phyloP scores from a whole-genome alignment of 2,329 filamentous ascomycete genomes.

The Leptographium galeiforme region DNA sequence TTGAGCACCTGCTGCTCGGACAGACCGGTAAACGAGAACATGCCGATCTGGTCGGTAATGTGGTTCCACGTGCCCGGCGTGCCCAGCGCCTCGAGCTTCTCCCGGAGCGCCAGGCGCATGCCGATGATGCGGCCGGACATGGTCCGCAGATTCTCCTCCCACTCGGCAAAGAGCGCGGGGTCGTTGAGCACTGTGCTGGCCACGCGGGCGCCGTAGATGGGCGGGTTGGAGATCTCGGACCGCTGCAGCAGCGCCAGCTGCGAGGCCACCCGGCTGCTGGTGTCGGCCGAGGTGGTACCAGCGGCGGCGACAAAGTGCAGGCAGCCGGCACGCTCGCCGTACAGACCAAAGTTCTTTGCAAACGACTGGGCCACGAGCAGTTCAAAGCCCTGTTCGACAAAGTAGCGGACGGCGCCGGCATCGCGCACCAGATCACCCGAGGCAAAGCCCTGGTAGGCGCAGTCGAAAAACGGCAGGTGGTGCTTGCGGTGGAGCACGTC shows the following conservation, averaged over 20 bases:
- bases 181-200: slow-evolving; percentile 78
- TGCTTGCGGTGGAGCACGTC: slow-evolving; percentile 59
- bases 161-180: slow-evolving; percentile 66
- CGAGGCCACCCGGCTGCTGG: slow-evolving; percentile 55
- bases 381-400: slow-evolving; percentile 82
- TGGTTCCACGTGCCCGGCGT: slow-evolving; percentile 93
- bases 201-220: slow-evolving; percentile 85
- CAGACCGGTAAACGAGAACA: slow-evolving; percentile 92
- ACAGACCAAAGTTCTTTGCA: slow-evolving; percentile 96
- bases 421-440: slow-evolving; percentile 78
- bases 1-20: slow-evolving; percentile 58
- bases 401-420: slow-evolving; percentile 87
- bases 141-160: slow-evolving; percentile 80
- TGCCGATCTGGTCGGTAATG: slow-evolving; percentile 97
- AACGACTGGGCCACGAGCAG: slow-evolving; percentile 85
- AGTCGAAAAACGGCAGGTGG: slow-evolving; percentile 98
- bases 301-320: slow-evolving; percentile 85
- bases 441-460: slow-evolving; percentile 94
- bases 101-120: slow-evolving; percentile 70
- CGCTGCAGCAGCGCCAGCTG: slow-evolving; percentile 92
- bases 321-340: slow-evolving; percentile 89
- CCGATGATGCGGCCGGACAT: slow-evolving; percentile 93
- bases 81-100: slow-evolving; percentile 67
- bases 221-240: slow-evolving; percentile 94
- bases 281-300: slow-evolving; percentile 47